Conservation (phyloP, 257 asterid species). For the Penstemon barbatus region DNA sequence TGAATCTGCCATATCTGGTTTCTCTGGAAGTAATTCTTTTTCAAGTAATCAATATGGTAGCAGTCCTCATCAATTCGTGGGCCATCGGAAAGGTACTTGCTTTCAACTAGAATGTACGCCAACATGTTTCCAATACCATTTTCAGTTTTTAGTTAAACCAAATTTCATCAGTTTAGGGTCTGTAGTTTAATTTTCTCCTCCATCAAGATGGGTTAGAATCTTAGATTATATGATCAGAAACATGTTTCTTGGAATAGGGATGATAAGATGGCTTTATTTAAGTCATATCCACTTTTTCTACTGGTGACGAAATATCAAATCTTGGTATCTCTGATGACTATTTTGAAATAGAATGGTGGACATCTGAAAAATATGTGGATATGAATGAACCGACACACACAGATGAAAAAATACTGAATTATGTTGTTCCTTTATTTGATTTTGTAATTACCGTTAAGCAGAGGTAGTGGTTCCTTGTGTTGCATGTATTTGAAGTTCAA, state of each 20-base stretch:
- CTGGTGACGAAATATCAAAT: neutral
- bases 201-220: neutral
- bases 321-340: neutral
- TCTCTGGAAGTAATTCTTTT: constrained; percentile 49
- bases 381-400: neutral
- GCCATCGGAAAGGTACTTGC: constrained; percentile 77
- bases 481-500: neutral
- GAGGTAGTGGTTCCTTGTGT: constrained; percentile 14
- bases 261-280: constrained; percentile 4
- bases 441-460: constrained; percentile 11
- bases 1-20: constrained; percentile 46
- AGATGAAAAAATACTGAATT: neutral
- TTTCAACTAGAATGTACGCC: constrained; percentile 20
- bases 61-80: constrained; percentile 62
- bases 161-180: neutral
- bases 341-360: constrained; percentile 3
- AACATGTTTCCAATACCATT: neutral
- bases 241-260: neutral
- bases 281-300: no score
- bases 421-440: constrained; percentile 1
- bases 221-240: no score
- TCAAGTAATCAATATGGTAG: constrained; percentile 53
- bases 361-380: neutral
- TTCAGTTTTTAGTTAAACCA: neutral
- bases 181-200: constrained; percentile 7